Conservation (phyloP, 495 filamentous ascomycete species). For the Aspergillus sclerotioniger region DNA sequence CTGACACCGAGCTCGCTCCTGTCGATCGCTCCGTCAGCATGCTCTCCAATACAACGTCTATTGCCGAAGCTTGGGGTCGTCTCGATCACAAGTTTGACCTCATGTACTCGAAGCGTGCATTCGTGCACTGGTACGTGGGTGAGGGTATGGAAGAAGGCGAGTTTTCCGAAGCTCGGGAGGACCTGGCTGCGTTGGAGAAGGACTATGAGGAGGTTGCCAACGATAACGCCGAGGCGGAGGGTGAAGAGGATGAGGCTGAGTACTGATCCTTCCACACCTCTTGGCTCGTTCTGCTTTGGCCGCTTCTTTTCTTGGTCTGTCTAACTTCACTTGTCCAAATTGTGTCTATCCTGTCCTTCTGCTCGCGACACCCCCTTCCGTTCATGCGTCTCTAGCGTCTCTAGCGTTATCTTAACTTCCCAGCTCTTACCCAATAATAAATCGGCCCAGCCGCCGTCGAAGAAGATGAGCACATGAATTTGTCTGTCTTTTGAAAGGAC, state of each 20-base stretch:
- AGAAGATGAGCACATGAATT: conserved; percentile 6
- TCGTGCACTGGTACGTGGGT: conserved; percentile 94
- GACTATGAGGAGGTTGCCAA: conserved; percentile 90
- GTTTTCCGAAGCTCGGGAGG: conserved; percentile 87
- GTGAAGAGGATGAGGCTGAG: conserved; percentile 56
- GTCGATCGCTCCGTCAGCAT: conserved; percentile 88
- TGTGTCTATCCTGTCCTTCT: conserved; percentile 22
- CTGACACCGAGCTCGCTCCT: conserved; percentile 71
- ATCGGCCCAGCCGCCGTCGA: conserved; percentile 8
- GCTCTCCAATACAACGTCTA: conserved; percentile 90
- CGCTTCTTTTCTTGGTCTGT: conserved; percentile 26
- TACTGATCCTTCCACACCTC: conserved; percentile 50
- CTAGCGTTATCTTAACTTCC: conserved; percentile 24
- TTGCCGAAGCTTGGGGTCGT: conserved; percentile 85
- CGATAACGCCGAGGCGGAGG: conserved; percentile 62
- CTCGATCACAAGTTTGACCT: conserved; percentile 94
- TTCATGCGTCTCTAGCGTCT: conserved; percentile 26
- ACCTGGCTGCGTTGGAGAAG: conserved; percentile 84
- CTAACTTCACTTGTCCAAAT: conserved; percentile 14
- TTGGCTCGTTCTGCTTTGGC: conserved; percentile 10
- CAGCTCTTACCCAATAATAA: conserved; percentile 11
- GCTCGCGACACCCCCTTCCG: conserved; percentile 32
- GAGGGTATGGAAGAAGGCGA: conserved; percentile 97
- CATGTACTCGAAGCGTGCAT: conserved; percentile 95
- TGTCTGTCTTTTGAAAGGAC: not conserved